Conservation (phyloP, 768 basidiomycete genomes). For the Leccinum broughii region DNA sequence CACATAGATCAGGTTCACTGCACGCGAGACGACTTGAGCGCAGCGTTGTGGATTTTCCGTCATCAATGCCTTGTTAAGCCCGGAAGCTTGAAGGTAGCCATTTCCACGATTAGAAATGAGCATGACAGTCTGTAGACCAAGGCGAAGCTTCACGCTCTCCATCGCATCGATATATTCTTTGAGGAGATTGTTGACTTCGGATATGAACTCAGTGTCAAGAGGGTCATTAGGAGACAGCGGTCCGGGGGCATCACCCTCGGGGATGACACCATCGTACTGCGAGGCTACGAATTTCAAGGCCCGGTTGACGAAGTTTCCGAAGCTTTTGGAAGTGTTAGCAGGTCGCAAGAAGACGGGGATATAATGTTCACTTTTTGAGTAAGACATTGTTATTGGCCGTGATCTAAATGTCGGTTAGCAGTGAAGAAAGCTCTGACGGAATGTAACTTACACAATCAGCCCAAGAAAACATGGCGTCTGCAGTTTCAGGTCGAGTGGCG, state of each 20-base stretch:
- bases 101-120: constrained; percentile 86
- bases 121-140: constrained; percentile 89
- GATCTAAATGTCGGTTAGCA: constrained; percentile 49
- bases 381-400: constrained; percentile 91
- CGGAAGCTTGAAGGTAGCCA: constrained; percentile 89
- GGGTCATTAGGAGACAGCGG: constrained; percentile 67
- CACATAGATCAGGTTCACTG: constrained; percentile 90
- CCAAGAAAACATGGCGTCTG: constrained; percentile 98
- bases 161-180: constrained; percentile 82
- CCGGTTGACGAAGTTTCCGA: constrained; percentile 98
- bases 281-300: constrained; percentile 88
- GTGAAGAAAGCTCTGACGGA: not conserved
- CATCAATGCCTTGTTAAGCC: constrained; percentile 88
- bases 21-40: constrained; percentile 86
- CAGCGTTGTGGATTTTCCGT: constrained; percentile 79
- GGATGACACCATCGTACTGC: constrained; percentile 77
- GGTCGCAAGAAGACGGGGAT: not conserved
- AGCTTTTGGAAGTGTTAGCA: constrained; percentile 43
- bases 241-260: constrained; percentile 72
- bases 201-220: constrained; percentile 72
- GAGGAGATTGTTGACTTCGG: constrained; percentile 75
- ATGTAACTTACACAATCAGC: constrained; percentile 70
- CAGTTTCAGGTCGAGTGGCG: constrained; percentile 88
- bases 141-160: constrained; percentile 88
- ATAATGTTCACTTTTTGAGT: constrained; percentile 75